These are phyloP conservation scores for Cutaneotrichosporon cutaneum DNA, from an alignment of 1,284 basidiomycete species.

Conservation along the genomic window DNA sequence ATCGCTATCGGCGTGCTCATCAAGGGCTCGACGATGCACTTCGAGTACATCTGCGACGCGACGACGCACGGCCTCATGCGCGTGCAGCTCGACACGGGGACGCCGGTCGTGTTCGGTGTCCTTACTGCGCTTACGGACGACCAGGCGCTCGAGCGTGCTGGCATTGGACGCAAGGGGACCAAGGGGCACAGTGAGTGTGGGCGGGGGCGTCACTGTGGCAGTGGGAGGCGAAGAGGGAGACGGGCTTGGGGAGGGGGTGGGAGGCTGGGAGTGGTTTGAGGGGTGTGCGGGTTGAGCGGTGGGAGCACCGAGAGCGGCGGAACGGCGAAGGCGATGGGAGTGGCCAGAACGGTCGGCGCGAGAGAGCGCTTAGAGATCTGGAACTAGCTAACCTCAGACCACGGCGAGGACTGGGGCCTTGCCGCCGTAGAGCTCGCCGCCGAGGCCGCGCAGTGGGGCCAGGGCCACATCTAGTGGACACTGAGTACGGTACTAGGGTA, in stretches of 20 bases:
- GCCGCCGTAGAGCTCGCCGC: slow-evolving; percentile 91
- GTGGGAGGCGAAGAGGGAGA: no score
- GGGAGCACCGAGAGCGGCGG: no score
- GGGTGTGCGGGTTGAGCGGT: neutral
- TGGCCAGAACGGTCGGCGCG: no score
- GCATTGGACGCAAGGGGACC: slow-evolving; percentile 58
- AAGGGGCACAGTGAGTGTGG: slow-evolving; percentile 52
- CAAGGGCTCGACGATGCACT: slow-evolving; percentile 96
- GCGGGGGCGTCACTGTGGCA: no score
- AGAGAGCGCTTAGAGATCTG: no score
- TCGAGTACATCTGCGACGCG: slow-evolving; percentile 95
- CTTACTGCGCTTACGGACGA: slow-evolving; percentile 90
- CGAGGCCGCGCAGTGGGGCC: slow-evolving; percentile 68
- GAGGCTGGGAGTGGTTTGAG: neutral
- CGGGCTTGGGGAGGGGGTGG: neutral
- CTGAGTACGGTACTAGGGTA: neutral
- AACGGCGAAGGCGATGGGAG: no score
- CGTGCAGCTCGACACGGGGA: slow-evolving; percentile 85
- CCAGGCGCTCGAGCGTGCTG: slow-evolving; percentile 89
- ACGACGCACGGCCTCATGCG: slow-evolving; percentile 92
- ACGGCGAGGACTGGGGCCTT: slow-evolving; percentile 89
- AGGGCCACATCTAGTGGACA: slow-evolving; percentile 22
- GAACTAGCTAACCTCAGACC: slow-evolving; percentile 33
- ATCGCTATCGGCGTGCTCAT: slow-evolving; percentile 97
- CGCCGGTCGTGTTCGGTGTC: slow-evolving; percentile 97